phyloP scores from a whole-genome alignment of 2,329 filamentous ascomycete genomes.

The Parafenestella ontariensis region DNA sequence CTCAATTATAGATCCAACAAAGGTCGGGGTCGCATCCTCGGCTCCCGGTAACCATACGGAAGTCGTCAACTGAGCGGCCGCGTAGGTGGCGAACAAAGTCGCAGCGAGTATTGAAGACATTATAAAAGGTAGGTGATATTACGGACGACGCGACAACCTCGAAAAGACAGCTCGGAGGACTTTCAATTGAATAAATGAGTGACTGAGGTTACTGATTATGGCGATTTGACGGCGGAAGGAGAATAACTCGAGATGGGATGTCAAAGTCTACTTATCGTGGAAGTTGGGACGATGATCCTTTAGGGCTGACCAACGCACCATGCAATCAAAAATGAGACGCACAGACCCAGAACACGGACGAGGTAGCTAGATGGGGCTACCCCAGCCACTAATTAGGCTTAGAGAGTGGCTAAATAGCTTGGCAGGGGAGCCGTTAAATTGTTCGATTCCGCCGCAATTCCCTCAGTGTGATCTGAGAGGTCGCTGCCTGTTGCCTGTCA shows the following conservation, averaged over 20 bases:
- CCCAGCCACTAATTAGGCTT: not conserved
- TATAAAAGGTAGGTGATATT: constrained; percentile 3
- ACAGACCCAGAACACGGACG: constrained; percentile 3
- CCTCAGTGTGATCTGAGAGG: not conserved
- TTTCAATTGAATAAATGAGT: not conserved
- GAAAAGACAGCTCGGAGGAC: not conserved
- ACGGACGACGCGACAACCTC: not conserved
- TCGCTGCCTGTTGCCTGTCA: not conserved
- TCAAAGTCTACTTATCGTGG: constrained; percentile 3
- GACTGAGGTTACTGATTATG: not conserved
- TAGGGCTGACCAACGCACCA: constrained; percentile 20
- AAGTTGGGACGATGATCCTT: constrained; percentile 1
- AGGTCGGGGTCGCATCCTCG: constrained; percentile 14
- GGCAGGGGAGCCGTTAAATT: not conserved
- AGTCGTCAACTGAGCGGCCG: constrained; percentile 36
- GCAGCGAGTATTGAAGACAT: constrained; percentile 33
- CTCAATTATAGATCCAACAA: constrained; percentile 31
- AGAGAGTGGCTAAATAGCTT: not conserved
- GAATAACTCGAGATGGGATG: not conserved
- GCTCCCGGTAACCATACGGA: constrained; percentile 35
- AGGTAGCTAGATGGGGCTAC: not conserved
- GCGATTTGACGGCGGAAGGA: not conserved
- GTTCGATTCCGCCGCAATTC: not conserved
- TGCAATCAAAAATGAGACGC: constrained; percentile 19
- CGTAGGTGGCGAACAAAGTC: constrained; percentile 28